phyloP scores from a whole-genome alignment of 2,329 filamentous ascomycete species.

The Pseudogymnoascus sp. region DNA sequence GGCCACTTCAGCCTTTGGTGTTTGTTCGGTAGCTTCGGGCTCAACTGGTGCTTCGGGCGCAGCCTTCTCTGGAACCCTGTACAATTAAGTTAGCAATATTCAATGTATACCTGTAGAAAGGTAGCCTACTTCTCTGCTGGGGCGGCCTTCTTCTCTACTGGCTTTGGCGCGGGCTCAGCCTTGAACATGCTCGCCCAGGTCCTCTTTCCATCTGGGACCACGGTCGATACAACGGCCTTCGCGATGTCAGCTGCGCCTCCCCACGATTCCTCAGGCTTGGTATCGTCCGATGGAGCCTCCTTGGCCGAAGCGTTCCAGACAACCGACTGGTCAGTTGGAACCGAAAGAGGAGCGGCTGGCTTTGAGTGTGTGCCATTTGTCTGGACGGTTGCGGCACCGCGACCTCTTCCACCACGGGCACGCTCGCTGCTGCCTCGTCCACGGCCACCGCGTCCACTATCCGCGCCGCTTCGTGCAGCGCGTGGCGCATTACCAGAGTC shows the following conservation, averaged over 20 bases:
- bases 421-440: slow-evolving; percentile 51
- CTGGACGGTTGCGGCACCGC: slow-evolving; percentile 50
- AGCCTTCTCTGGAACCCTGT: neutral
- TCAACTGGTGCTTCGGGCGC: slow-evolving; percentile 35
- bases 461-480: slow-evolving; percentile 49
- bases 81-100: neutral
- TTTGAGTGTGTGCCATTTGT: slow-evolving; percentile 55
- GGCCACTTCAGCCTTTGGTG: slow-evolving; percentile 26
- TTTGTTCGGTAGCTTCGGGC: slow-evolving; percentile 33
- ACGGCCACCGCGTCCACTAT: slow-evolving; percentile 52
- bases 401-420: slow-evolving; percentile 49
- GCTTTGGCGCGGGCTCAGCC: slow-evolving; percentile 40
- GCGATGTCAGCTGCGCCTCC: slow-evolving; percentile 30
- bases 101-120: neutral
- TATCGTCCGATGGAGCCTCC: slow-evolving; percentile 32
- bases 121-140: slow-evolving; percentile 25
- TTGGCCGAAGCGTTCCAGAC: slow-evolving; percentile 46
- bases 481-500: slow-evolving; percentile 43
- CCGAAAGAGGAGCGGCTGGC: slow-evolving; percentile 47
- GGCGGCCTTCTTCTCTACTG: slow-evolving; percentile 42
- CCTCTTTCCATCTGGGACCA: slow-evolving; percentile 38
- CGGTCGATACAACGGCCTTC: slow-evolving; percentile 28
- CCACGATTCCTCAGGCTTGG: slow-evolving; percentile 28
- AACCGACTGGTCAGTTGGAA: slow-evolving; percentile 61
- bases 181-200: slow-evolving; percentile 71